These are phyloP conservation scores for Solanum bulbocastanum DNA, from an alignment of 257 asterid species.

Conservation along the genomic window DNA sequence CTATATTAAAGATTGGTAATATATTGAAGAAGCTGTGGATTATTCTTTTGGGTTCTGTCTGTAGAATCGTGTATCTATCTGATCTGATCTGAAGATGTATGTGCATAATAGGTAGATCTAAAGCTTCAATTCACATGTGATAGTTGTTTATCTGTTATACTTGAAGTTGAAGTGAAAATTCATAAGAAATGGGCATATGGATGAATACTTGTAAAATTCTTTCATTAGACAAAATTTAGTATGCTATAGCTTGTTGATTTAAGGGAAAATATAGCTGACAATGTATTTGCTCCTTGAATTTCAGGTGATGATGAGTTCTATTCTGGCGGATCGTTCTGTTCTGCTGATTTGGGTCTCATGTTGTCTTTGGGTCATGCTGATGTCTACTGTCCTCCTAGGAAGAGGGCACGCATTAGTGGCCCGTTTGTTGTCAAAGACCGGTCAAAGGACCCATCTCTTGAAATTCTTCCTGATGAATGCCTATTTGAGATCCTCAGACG, in stretches of 20 bases:
- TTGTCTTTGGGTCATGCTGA: constrained; percentile 58
- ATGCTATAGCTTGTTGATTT: background rate
- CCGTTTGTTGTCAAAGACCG: constrained; percentile 26
- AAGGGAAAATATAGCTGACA: background rate
- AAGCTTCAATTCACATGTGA: background rate
- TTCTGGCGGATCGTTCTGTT: constrained; percentile 28
- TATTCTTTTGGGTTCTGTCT: background rate
- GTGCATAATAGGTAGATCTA: background rate
- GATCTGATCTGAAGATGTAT: background rate
- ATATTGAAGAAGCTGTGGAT: background rate
- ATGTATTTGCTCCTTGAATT: background rate
- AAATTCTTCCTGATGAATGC: constrained; percentile 82
- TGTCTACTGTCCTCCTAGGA: constrained; percentile 62
- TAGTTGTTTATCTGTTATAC: background rate
- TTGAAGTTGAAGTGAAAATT: background rate
- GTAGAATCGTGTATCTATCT: background rate
- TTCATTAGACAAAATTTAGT: background rate
- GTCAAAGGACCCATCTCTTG: constrained; percentile 44
- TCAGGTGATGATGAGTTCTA: constrained; percentile 73
- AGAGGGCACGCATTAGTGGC: constrained; percentile 51
- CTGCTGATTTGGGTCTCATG: constrained; percentile 50
- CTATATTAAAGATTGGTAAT: background rate
- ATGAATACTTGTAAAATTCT: too few relatives aligned
- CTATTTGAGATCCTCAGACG: constrained; percentile 73
- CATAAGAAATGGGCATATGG: background rate